Base-by-base conservation (phyloP, 192 early-diverging fungal species). In the Piromyces finnis region DNA sequence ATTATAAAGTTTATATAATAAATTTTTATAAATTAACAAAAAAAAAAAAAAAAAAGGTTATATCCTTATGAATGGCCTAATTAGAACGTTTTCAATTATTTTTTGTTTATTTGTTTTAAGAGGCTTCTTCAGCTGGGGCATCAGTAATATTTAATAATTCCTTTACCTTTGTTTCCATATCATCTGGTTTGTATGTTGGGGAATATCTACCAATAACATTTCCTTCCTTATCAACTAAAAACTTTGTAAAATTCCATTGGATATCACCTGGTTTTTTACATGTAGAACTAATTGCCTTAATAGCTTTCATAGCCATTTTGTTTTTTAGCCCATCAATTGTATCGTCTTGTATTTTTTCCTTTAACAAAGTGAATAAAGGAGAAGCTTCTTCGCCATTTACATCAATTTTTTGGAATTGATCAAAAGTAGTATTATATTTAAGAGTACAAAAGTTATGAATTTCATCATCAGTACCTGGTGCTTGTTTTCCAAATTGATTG, bases 401-500 rank as follows among this genome's bases (percentile, higher is more conserved):
- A 81, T 96, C 92, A 37, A 95, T 84, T 85, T 96, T 96, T 79
- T 92, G 90, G 84, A 93, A 90, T 81, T 97, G 88, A n/a, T 94
- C 93, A 89, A 97, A 98, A 3, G 88, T 85, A 16, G 97, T 94
- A 35, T 91, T 92, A 80, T 91, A 95, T 84, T 88, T 95, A 29
- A 84, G 77, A 82, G 87, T 83, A 85, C 95, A 95, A 79, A 85
- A 84, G 1, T 51, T 32, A 36, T 29, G 82, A 39, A 79, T 83
- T 28, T 79, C 77, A 28, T 84, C 83, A 27, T 85, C 83, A 18
- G 77, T 79, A 18, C 88, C 89, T 28, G 88, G 85, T 86, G 91
- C 92, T 85, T 95, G 94, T 29, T 81, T 82, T 18, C 84, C 91
- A 82, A 97, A 97, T 89, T 95, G 92, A 87, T 97, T 96, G 82